Evolutionary conservation across 208 protist species (phyloP).

Genomic region (Plasmodiophora brassicae): DNA sequence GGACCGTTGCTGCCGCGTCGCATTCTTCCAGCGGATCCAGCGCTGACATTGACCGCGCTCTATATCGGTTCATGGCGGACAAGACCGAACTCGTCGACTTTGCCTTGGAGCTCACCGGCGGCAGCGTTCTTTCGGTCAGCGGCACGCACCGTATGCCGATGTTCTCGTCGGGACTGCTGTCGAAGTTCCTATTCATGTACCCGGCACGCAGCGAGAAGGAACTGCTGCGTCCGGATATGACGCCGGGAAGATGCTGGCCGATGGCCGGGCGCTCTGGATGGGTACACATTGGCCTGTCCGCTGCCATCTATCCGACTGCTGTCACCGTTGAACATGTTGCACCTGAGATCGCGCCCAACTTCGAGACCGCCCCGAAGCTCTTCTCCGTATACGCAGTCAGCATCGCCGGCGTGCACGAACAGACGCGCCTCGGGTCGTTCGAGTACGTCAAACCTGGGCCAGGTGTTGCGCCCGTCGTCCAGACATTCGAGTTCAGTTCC

Average conservation of each 20-base stretch:
- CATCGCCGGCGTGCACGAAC: not conserved
- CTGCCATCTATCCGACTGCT: not conserved
- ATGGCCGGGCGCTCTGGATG: not conserved
- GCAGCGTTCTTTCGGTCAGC: slow-evolving; percentile 7
- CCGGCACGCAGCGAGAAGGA: not conserved
- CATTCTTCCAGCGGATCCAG: no score
- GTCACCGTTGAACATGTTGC: slow-evolving; percentile 3
- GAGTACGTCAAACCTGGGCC: not conserved
- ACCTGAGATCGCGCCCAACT: slow-evolving; percentile 23
- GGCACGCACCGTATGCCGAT: not conserved
- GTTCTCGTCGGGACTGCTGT: not conserved
- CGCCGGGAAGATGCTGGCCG: not conserved
- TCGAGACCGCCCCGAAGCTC: not conserved
- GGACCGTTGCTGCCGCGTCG: no score
- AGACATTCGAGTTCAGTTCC: not conserved
- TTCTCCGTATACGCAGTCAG: not conserved
- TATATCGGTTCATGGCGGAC: not conserved
- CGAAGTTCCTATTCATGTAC: not conserved
- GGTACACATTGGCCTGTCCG: not conserved
- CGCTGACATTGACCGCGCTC: not conserved
- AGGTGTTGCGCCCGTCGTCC: not conserved
- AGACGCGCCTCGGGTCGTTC: not conserved
- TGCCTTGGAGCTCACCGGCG: not conserved
- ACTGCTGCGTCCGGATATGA: not conserved
- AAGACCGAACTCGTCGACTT: not conserved